Evolutionary conservation across 2,329 filamentous ascomycete species (phyloP).

Genomic region (Tolypocladium endophyticum): DNA sequence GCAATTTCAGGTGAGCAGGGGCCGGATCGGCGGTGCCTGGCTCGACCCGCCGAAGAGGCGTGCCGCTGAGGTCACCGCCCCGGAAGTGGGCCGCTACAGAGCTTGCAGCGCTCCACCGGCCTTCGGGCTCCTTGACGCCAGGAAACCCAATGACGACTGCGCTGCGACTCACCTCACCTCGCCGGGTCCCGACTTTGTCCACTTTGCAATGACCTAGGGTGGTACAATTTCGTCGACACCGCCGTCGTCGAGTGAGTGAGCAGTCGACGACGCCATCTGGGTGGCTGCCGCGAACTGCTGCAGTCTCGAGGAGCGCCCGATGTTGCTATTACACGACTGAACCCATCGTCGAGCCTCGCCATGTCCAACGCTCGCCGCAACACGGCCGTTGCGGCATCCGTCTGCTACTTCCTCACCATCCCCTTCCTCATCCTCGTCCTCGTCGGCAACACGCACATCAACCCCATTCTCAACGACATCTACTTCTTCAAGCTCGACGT

Average conservation of each 20-base stretch:
- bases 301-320: neutral
- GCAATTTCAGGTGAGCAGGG: neutral
- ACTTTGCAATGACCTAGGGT: neutral
- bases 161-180: neutral
- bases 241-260: neutral
- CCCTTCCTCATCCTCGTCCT: constrained; percentile 72
- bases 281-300: neutral
- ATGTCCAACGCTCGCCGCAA: constrained; percentile 32
- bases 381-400: constrained; percentile 53
- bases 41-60: neutral
- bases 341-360: neutral
- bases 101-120: neutral
- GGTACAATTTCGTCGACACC: neutral
- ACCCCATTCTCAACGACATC: constrained; percentile 52
- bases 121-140: neutral
- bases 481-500: constrained; percentile 83
- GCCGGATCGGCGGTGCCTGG: neutral
- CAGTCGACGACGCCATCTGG: neutral
- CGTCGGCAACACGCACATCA: constrained; percentile 61
- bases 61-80: neutral
- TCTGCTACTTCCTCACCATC: constrained; percentile 63
- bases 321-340: neutral
- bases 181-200: neutral
- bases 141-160: neutral
- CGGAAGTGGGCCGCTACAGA: neutral